Evolutionary conservation across 2,329 filamentous ascomycete genomes (phyloP).

Genomic region (Xylaria sp.): DNA sequence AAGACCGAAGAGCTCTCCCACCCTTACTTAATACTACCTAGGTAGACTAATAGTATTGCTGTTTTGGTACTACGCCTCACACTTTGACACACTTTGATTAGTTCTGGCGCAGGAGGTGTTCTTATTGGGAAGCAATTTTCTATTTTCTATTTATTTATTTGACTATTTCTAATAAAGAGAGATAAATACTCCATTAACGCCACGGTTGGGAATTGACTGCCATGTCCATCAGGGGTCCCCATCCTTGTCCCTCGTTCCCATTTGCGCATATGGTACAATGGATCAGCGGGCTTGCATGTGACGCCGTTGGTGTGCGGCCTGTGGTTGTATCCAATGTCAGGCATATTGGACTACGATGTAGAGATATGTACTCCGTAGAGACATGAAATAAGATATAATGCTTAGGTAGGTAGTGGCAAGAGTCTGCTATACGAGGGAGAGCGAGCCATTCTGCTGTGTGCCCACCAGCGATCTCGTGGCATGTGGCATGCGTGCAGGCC

Average conservation of each 20-base stretch:
- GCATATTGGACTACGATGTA: no score
- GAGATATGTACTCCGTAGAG: neutral
- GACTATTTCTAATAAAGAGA: no score
- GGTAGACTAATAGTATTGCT: no score
- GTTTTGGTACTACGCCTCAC: no score
- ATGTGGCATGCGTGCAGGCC: constrained; percentile 2
- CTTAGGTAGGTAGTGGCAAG: neutral
- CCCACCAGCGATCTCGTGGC: constrained; percentile 9
- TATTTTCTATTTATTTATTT: no score
- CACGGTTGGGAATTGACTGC: constrained; percentile 1
- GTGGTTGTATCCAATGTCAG: no score
- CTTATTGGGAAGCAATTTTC: no score
- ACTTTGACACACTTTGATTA: no score
- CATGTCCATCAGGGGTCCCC: neutral
- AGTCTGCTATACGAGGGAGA: neutral
- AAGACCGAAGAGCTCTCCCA: no score
- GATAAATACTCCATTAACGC: no score
- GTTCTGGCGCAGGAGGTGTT: no score
- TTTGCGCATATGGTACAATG: neutral
- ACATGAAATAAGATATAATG: neutral
- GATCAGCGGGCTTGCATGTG: neutral
- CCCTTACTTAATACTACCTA: no score
- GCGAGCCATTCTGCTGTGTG: neutral
- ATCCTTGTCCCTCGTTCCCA: neutral
- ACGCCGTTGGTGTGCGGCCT: neutral